A percentile compares a stretch with the other conserved stretches of the same genome.
Evolutionary conservation across 2,329 filamentous ascomycete genomes (phyloP).

Genomic region (Penicillium frequentans): DNA sequence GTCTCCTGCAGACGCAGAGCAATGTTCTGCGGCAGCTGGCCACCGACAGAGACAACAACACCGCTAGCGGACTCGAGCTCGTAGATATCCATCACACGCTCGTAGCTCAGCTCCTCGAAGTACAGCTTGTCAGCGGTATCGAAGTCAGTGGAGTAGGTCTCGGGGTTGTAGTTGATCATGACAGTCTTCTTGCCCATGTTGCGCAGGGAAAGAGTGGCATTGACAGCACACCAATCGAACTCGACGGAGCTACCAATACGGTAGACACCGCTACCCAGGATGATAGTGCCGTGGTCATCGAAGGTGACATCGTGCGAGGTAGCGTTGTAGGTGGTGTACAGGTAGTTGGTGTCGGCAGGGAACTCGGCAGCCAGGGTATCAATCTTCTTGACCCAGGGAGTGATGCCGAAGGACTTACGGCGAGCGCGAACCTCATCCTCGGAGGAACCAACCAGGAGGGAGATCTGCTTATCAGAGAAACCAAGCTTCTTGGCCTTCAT

Average conservation of each 20-base stretch:
- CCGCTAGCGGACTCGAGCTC: slow-evolving; percentile 83
- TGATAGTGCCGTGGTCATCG: slow-evolving; percentile 84
- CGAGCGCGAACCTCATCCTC: slow-evolving; percentile 88
- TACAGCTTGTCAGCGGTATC: slow-evolving; percentile 90
- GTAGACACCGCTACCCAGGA: slow-evolving; percentile 94
- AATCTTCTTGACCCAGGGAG: slow-evolving; percentile 96
- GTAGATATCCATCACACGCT: slow-evolving; percentile 98
- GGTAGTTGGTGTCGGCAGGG: slow-evolving; percentile 90
- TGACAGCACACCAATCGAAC: slow-evolving; percentile 98
- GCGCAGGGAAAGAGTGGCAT: slow-evolving; percentile 78
- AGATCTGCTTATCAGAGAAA: slow-evolving; percentile 96
- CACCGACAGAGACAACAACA: slow-evolving; percentile 93
- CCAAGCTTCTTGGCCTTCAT: slow-evolving; percentile 94
- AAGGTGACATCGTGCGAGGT: slow-evolving; percentile 91
- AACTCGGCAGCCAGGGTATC: slow-evolving; percentile 97
- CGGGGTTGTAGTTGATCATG: slow-evolving; percentile 93
- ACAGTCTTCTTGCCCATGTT: slow-evolving; percentile 94
- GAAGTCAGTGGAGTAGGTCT: slow-evolving; percentile 80
- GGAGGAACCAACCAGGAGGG: slow-evolving; percentile 75
- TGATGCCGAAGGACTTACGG: slow-evolving; percentile 83
- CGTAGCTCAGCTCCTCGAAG: slow-evolving; percentile 95
- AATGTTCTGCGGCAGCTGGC: slow-evolving; percentile 96
- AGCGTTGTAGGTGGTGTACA: slow-evolving; percentile 98
- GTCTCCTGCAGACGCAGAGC: slow-evolving; percentile 89
- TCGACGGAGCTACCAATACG: slow-evolving; percentile 96